Evolutionary conservation across 345 rosid species (phyloP), one percentile per base, ranked within the genome.

Genomic region (Litchi chinensis): DNA sequence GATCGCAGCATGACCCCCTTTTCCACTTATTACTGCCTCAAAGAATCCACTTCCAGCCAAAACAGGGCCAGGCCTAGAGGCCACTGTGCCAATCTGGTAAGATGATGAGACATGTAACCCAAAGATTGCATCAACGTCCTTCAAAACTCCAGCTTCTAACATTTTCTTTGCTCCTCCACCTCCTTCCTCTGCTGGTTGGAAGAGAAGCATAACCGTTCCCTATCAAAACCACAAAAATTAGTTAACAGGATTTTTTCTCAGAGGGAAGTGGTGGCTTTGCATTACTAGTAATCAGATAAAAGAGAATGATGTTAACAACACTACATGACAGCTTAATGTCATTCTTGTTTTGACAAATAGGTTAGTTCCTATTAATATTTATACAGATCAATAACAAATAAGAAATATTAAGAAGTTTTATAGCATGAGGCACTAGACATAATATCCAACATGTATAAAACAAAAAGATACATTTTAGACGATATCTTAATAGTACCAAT

Each of bases 171-270:
- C 98, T 44, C 97, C 98, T 24, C 90, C 96, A 21, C 91, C 89
- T 67, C 95, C 96, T 90, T 95, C 99, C 85, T 95, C 98, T 22
- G 93, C 98, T 40, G 98, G 99, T 84, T 95, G 99, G 65, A 95
- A 95, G 26, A 95, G 85, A 43, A 92, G 90, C 76, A 88, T 84
- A 44, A 92, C 87, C 5, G 98, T 95, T 37, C 99, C 98, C 99
- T 93, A 82, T 62, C 79, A 70, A 59, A 73, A 76, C 68, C 21
- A 68, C 62, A 56, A 24, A 18, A 57, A 63, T 57, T n/a, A 50
- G 10, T 15, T 52, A 1, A 43, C 10, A 28, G 46, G 13, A 19
- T 7, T 11, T n/a, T n/a, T 46, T 24, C 15, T 56, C 3, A 32
- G 37, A 57, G 13, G 13, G 12, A 16, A 39, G 10, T 59, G 48